Evolutionary conservation across 1,139 yeast genomes (phyloP).

Genomic region (Lipomyces yarrowii): DNA sequence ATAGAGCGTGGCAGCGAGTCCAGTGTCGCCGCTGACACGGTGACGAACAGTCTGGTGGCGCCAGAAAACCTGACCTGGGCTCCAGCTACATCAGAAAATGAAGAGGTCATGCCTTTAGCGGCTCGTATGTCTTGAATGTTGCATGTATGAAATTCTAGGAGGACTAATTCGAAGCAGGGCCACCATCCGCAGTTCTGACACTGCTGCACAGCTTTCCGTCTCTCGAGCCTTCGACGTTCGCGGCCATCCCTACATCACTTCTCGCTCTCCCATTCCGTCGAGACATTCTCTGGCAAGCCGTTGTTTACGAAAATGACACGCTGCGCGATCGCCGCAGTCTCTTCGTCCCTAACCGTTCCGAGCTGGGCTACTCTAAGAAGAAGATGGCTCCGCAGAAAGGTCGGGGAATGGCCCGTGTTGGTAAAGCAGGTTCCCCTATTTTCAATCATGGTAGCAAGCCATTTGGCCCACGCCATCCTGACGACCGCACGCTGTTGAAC

Average conservation of each 20-base stretch:
- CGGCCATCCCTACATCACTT: slow-evolving; percentile 72
- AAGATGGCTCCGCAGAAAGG: slow-evolving; percentile 92
- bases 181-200: slow-evolving; percentile 79
- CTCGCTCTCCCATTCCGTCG: slow-evolving; percentile 79
- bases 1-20: neutral
- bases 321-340: slow-evolving; percentile 12
- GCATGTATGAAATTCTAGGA: neutral
- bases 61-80: neutral
- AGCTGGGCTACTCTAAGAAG: slow-evolving; percentile 80
- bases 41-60: neutral
- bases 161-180: slow-evolving; percentile 38
- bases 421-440: slow-evolving; percentile 93
- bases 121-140: neutral
- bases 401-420: slow-evolving; percentile 91
- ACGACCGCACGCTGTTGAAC: slow-evolving; percentile 85
- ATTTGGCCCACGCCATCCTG: slow-evolving; percentile 84
- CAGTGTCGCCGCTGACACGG: neutral
- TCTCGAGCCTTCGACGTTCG: slow-evolving; percentile 74
- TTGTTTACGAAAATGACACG: slow-evolving; percentile 81
- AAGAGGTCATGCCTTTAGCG: neutral
- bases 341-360: slow-evolving; percentile 77
- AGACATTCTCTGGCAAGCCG: slow-evolving; percentile 93
- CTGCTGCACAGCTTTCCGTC: slow-evolving; percentile 85
- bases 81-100: neutral
- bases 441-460: slow-evolving; percentile 91